Evolutionary conservation across 148 eudicot species (phyloP).

Genomic region (Arctostaphylos glauca): DNA sequence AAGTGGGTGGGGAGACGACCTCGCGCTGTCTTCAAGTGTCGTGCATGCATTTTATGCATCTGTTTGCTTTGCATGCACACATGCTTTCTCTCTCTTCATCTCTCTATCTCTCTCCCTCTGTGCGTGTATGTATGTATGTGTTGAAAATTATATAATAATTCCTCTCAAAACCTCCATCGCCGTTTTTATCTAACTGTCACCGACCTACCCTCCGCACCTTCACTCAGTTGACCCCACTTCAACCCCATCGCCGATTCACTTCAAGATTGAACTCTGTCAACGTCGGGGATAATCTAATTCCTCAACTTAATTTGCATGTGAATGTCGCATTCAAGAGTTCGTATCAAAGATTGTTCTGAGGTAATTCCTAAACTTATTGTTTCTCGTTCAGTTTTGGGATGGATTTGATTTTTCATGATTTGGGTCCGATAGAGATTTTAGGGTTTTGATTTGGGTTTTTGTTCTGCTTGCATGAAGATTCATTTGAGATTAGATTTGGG

Average conservation of each 20-base stretch:
- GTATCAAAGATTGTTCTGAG: background rate
- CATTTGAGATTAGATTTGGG: constrained; percentile 21
- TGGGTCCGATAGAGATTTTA: background rate
- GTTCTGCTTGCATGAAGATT: constrained; percentile 13
- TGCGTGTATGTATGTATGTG: background rate
- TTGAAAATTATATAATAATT: background rate
- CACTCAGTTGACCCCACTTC: constrained; percentile 5
- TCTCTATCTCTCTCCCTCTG: background rate
- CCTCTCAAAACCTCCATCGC: background rate
- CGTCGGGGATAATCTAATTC: background rate
- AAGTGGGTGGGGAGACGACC: constrained; percentile 13
- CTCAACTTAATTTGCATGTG: background rate
- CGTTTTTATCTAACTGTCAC: constrained; percentile 12
- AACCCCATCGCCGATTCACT: background rate
- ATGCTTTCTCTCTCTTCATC: constrained; percentile 23
- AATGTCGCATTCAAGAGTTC: constrained; percentile 5
- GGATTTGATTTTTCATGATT: background rate
- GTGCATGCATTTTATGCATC: constrained; percentile 41
- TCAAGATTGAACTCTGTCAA: background rate
- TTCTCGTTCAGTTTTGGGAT: background rate
- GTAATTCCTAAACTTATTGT: background rate
- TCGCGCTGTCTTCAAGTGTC: constrained; percentile 27
- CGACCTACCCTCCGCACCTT: background rate
- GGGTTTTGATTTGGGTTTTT: constrained; percentile 29
- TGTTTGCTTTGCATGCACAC: constrained; percentile 34